These are phyloP conservation scores for Pseudonitzschia delicatissima DNA, from an alignment of 108 stramenopile species.

Conservation along the genomic window DNA sequence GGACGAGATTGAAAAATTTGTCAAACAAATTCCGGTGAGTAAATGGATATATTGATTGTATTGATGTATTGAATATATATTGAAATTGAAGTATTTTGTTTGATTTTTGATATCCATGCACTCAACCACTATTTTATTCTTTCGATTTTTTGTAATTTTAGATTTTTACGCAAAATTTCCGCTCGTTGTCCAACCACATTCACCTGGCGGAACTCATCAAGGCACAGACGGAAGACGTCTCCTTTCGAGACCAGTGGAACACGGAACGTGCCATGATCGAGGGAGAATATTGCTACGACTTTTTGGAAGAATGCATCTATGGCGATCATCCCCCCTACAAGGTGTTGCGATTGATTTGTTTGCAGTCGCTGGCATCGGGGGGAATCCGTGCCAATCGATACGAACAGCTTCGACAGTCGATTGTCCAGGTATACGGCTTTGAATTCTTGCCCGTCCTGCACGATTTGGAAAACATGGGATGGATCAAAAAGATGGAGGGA, in stretches of 20 bases:
- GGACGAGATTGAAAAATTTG: conserved; percentile 95
- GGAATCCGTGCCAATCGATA: conserved; percentile 88
- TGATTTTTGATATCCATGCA: background rate
- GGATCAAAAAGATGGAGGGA: conserved; percentile 82
- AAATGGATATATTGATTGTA: background rate
- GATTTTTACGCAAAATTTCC: conserved; percentile 54
- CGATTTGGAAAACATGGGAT: conserved; percentile 82
- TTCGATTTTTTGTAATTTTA: background rate
- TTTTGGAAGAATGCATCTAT: conserved; percentile 76
- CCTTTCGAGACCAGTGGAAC: conserved; percentile 92
- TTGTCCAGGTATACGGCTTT: conserved; percentile 94
- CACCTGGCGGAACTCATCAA: conserved; percentile 93
- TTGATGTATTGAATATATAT: background rate
- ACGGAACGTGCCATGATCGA: conserved; percentile 93
- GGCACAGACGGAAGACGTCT: conserved; percentile 65
- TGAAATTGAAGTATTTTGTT: too few relatives aligned
- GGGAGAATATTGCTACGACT: conserved; percentile 85
- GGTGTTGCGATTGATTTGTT: conserved; percentile 81
- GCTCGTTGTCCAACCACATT: conserved; percentile 91
- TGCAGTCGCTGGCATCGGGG: conserved; percentile 85
- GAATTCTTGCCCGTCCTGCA: conserved; percentile 75
- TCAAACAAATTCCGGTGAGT: conserved; percentile 90
- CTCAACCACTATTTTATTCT: background rate
- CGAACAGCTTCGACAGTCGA: conserved; percentile 78
- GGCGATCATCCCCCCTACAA: conserved; percentile 67